Percentiles rank a stretch among this genome's conserved stretches.
phyloP scores from a whole-genome alignment of 805 yeast genomes.

The Kuraishia borneana region DNA sequence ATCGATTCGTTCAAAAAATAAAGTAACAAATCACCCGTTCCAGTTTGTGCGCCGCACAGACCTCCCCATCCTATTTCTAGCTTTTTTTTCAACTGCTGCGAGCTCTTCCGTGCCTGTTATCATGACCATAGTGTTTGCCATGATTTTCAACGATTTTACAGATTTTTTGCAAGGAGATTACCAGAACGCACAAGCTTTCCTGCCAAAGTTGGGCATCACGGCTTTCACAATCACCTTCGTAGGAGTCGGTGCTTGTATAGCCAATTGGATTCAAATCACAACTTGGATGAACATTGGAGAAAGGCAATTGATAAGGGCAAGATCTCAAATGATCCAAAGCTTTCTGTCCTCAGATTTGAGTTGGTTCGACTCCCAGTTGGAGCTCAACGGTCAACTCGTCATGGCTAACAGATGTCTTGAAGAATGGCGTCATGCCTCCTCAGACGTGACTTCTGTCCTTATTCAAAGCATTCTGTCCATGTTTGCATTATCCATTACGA shows the following conservation, averaged over 20 bases:
- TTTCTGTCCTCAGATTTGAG: conserved; percentile 33
- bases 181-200: conserved; percentile 17
- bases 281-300: conserved; percentile 69
- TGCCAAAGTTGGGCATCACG: conserved; percentile 22
- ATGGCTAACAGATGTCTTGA: conserved; percentile 66
- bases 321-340: conserved; percentile 31
- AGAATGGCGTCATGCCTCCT: conserved; percentile 55
- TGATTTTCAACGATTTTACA: conserved; percentile 39
- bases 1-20: no score
- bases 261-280: conserved; percentile 43
- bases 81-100: conserved; percentile 21
- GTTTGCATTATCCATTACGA: conserved; percentile 43
- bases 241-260: conserved; percentile 32
- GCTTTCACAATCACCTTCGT: conserved; percentile 27
- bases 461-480: conserved; percentile 43
- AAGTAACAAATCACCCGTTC: no score
- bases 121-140: conserved; percentile 55
- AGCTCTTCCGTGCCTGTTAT: conserved; percentile 52
- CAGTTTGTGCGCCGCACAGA: conserved; percentile 17
- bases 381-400: conserved; percentile 50
- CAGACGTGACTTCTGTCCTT: conserved; percentile 54
- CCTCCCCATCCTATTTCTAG: conserved; percentile 8
- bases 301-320: conserved; percentile 45
- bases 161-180: conserved; percentile 20
- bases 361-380: conserved; percentile 55